Base-by-base conservation (phyloP, 129 eudicot species). In the Centaurea solstitialis region DNA sequence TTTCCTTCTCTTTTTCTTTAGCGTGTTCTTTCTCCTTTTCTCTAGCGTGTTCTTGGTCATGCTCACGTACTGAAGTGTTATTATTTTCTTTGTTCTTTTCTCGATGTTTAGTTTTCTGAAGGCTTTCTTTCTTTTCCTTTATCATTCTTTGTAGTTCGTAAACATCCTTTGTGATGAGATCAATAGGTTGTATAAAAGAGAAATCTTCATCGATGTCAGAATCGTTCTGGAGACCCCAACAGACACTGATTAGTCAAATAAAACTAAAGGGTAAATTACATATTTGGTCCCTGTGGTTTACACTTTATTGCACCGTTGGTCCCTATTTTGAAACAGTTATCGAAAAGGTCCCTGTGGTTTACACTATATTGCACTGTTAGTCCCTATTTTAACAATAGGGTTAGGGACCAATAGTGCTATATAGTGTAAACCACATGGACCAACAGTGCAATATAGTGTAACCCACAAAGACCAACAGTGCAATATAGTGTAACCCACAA, bases 171-270 rank as follows among this genome's bases (percentile, higher is more conserved):
- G 98, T 94, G 77, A 94, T 94, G 61, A 94, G 92, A 81, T 94
- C 98, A 26, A 94, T 82, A 9, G 98, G 98, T 90, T 94, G 92
- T 62, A 94, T 82, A 68, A 92, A 90, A 38, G 96, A 94, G 85
- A 94, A 94, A 84, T 92, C 98, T 80, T 92, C 97, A 83, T 94
- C 98, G 5, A 83, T 80, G 64, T 92, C 97, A 53, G 91, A 73
- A 85, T 92, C 98, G 78, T 75, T 94, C 98, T 94, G 94, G 38
- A 81, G 38, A 74, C 64, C 57, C 75, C 43, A 89, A 75, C 17
- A 65, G 35, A 69, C 43, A 81, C 43, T 41, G 43, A 38, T 87
- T 59, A 82, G 86, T 45, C 37, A 85, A 78, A 79, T 13, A 69
- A n/a, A n/a, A n/a, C n/a, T n/a, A n/a, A n/a, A n/a, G n/a, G n/a